Conservation (phyloP, 2,329 filamentous ascomycete genomes). For the Pleochaeta shiraiana region DNA sequence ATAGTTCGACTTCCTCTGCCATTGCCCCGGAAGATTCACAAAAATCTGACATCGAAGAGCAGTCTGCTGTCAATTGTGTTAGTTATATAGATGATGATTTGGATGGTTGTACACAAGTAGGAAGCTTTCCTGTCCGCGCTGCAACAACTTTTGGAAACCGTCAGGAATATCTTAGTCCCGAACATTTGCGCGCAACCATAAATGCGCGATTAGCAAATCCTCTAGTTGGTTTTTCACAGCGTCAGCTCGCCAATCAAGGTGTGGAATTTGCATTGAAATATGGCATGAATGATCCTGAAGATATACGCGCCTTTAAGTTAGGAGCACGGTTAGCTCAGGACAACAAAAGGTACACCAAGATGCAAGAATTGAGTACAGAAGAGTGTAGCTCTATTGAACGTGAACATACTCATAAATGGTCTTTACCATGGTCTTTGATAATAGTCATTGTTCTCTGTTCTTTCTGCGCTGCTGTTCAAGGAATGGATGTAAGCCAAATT, state of each 20-base stretch:
- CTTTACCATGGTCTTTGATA: neutral
- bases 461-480: constrained; percentile 18
- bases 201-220: constrained; percentile 23
- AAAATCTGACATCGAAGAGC: too few relatives aligned
- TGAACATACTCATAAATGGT: constrained; percentile 5
- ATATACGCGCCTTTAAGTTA: constrained; percentile 35
- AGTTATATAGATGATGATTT: too few relatives aligned
- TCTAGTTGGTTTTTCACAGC: constrained; percentile 30
- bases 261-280: constrained; percentile 39
- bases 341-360: constrained; percentile 28
- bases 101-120: neutral
- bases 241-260: constrained; percentile 29
- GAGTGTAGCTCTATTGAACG: constrained; percentile 1
- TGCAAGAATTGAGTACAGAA: constrained; percentile 27
- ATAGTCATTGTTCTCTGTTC: constrained; percentile 4
- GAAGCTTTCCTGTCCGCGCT: neutral
- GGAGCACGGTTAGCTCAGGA: constrained; percentile 57
- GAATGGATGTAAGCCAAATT: constrained; percentile 8
- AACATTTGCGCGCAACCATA: constrained; percentile 4
- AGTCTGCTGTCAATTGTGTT: too few relatives aligned
- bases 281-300: constrained; percentile 24
- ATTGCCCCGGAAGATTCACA: too few relatives aligned
- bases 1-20: too few relatives aligned
- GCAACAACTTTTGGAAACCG: neutral
- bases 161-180: constrained; percentile 3